Conservation (phyloP, 2,329 filamentous ascomycete genomes). For the Fusarium sp. region DNA sequence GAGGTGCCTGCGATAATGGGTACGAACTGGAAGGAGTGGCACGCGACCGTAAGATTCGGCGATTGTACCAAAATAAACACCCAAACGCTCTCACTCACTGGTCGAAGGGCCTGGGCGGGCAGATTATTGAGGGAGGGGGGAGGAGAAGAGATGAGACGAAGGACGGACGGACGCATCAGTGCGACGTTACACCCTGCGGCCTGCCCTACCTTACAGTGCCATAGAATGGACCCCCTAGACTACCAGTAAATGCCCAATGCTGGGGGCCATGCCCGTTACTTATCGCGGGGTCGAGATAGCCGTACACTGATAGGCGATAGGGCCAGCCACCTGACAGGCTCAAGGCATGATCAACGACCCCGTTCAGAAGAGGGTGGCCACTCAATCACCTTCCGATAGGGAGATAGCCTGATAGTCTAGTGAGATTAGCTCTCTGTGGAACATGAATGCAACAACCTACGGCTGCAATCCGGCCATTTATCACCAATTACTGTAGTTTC, state of each 20-base stretch:
- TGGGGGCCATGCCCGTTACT: neutral
- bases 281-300: slow-evolving; percentile 23
- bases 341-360: neutral
- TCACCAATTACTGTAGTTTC: slow-evolving; percentile 6
- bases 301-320: slow-evolving; percentile 4
- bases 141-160: slow-evolving; percentile 6
- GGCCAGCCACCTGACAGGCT: slow-evolving; percentile 4
- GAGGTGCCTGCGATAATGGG: neutral
- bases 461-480: slow-evolving; percentile 30
- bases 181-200: neutral
- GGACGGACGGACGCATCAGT: slow-evolving; percentile 16
- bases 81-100: neutral
- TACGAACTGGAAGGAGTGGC: neutral
- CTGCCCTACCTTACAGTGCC: neutral
- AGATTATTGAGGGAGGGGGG: neutral
- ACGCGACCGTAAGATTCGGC: slow-evolving; percentile 17
- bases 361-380: neutral
- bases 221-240: neutral
- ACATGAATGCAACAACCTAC: slow-evolving; percentile 28
- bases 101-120: neutral
- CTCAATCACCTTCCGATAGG: slow-evolving; percentile 14
- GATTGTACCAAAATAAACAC: slow-evolving; percentile 10
- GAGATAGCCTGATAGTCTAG: slow-evolving; percentile 6
- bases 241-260: neutral
- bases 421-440: slow-evolving; percentile 5